Base-by-base conservation (phyloP, 331 rosid genomes). In the Malus hybrid region DNA sequence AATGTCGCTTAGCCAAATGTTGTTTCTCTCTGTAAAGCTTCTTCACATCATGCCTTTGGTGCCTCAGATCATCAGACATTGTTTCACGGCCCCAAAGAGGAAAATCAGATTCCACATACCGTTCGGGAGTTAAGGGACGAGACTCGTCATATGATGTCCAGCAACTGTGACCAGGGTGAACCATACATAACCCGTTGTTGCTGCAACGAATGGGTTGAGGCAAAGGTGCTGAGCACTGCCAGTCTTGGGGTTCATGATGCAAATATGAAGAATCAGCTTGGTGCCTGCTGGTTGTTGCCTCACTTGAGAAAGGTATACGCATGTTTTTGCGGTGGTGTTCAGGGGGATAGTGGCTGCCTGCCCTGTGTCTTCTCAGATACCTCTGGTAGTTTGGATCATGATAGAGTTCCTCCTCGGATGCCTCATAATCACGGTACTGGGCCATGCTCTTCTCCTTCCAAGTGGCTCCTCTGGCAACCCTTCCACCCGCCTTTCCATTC, bases 271-370 rank as follows among this genome's bases (percentile, higher is more conserved):
- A 79, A 79, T 87, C 86, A 75, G 50, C 76, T 77, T 79, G 91
- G 79, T 81, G 88, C 55, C 86, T 83, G 55, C 86, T 83, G 24
- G 81, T 83, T 59, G 86, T 77, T 85, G 85, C 85, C 81, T 90
- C 95, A 57, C 84, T 87, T 29, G 97, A 89, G 76, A 87, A 90
- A 65, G 97, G 93, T 62, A 89, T 79, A 69, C 65, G 75, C 9
- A 87, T 80, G 71, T 69, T 74, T 59, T 86, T 74, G 71, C 48
- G 80, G 67, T 83, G 86, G 67, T 83, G 86, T 78, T 78, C 82
- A 29, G 80, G 84, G 27, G 36, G 79, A 77, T 77, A 78, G 74
- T 67, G 74, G 64, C 80, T 70, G 71, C 81, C 89, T 77, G 60
- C 76, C 46, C 44, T 20, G 60, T 79, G 80, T 83, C 93, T 88